Base-by-base conservation (phyloP, 352 stramenopile species). In the Thraustochytrium striatum region DNA sequence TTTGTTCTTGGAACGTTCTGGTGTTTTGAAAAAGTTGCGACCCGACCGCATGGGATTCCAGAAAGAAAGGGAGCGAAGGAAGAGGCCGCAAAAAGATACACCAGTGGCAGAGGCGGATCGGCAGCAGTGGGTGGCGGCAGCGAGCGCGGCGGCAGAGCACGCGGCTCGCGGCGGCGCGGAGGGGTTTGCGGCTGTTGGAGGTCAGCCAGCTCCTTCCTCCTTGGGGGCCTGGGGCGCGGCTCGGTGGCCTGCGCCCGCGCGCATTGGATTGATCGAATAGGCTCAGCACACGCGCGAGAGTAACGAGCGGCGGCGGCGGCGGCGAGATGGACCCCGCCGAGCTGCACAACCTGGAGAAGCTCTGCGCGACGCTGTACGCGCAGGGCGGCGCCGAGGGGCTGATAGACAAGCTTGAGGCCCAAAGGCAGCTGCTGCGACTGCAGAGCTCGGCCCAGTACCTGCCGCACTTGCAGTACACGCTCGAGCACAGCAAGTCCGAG, bases 391-490 rank as follows among this genome's bases (percentile, higher is more conserved):
- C 19, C 0, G 7, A 30, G 33, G 88, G 92, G 82, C 88, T 75
- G 65, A 75, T 75, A 0, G 65, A 75, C 11, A 32, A 88, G 44
- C 84, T 85, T 25, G 88, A 91, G 78, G 90, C 90, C 36, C 90
- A 94, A 78, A 88, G 92, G 83, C 87, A 86, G 8, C 89, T 94
- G 72, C 86, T 94, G 21, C 87, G 92, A 33, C 83, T 95, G 62
- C 90, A 95, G 84, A 93, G 87, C 82, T 93, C 90, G 41, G 90
- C 90, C 68, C 89, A 95, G 84, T 93, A 94, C 85, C 92, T 95
- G 69, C 89, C 90, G 68, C 89, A 93, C 73, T 93, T 90, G 78
- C 89, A 95, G 83, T 93, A 95, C 83, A 89, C 93, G 58, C 86
- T 95, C 35, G 90, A 93, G 84, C 86, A 94, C 81, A 94, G 89